Conservation (phyloP, 805 yeast genomes). For the Metschnikowia continentalis region DNA sequence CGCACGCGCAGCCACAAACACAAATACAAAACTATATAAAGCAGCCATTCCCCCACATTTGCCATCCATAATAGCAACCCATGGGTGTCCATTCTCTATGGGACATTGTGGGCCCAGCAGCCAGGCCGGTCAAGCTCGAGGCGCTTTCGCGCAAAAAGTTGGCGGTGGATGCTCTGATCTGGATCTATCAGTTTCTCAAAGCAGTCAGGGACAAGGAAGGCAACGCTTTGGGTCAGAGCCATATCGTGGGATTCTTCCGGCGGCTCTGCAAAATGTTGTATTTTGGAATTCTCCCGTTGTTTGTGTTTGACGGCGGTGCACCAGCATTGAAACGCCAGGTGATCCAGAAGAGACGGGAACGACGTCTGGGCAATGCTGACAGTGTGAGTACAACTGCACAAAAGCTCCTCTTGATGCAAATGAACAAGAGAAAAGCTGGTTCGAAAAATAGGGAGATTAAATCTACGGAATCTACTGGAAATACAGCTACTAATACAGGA, state of each 20-base stretch:
- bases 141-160: constrained; percentile 70
- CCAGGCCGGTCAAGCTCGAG: constrained; percentile 86
- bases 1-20: too few species aligned
- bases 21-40: too few species aligned
- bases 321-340: constrained; percentile 79
- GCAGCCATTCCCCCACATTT: too few species aligned
- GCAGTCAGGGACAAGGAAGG: constrained; percentile 91
- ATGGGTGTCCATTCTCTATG: constrained; percentile 98
- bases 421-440: constrained; percentile 38
- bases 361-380: constrained; percentile 70
- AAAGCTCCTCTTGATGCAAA: constrained; percentile 70
- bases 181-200: constrained; percentile 95
- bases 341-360: constrained; percentile 64
- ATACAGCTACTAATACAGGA: background rate
- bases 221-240: constrained; percentile 69
- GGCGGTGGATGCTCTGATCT: constrained; percentile 97
- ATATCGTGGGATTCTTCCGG: constrained; percentile 92
- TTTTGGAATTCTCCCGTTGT: constrained; percentile 83
- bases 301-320: constrained; percentile 95
- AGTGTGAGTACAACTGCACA: constrained; percentile 73
- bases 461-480: too few species aligned
- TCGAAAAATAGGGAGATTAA: too few species aligned
- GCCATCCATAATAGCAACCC: background rate
- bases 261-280: constrained; percentile 86
- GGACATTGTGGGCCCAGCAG: constrained; percentile 86